Evolutionary conservation across 1,139 yeast genomes (phyloP).

Genomic region (Saccharomyces hybrid): DNA sequence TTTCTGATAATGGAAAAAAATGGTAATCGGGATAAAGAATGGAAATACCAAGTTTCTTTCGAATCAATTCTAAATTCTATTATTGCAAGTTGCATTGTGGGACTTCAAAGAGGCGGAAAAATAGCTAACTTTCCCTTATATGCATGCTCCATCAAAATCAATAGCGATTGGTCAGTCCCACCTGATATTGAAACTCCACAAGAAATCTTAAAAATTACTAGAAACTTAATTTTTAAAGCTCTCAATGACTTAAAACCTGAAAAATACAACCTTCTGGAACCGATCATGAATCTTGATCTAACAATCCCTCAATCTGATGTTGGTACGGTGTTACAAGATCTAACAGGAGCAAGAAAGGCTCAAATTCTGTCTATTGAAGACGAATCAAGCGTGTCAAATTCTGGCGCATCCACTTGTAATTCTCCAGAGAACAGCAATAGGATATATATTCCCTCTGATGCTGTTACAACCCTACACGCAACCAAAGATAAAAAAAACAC

Average conservation of each 20-base stretch:
- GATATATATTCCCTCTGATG: conserved; percentile 53
- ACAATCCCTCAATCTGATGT: conserved; percentile 62
- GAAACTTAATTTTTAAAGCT: conserved; percentile 15
- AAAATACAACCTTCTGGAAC: conserved; percentile 62
- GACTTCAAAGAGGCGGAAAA: conserved; percentile 74
- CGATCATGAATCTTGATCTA: conserved; percentile 75
- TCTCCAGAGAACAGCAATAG: conserved; percentile 34
- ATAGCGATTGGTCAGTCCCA: conserved; percentile 26
- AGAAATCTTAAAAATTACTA: conserved; percentile 19
- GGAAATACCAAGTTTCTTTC: conserved; percentile 44
- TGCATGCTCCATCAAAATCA: conserved; percentile 24
- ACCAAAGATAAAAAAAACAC: conserved; percentile 6
- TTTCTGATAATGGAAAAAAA: conserved; percentile 30
- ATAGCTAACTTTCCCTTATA: conserved; percentile 35
- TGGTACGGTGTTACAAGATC: conserved; percentile 81
- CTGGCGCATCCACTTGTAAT: neutral
- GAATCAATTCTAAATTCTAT: conserved; percentile 49
- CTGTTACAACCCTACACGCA: conserved; percentile 31
- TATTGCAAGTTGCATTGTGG: conserved; percentile 57
- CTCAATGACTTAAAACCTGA: conserved; percentile 10
- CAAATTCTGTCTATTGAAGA: conserved; percentile 58
- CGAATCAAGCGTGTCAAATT: conserved; percentile 27
- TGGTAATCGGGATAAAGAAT: conserved; percentile 29
- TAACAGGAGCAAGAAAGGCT: conserved; percentile 64
- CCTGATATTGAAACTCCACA: conserved; percentile 20